Evolutionary conservation across 139 green algal species (phyloP).

Genomic region (Edaphochlamys debaryana): DNA sequence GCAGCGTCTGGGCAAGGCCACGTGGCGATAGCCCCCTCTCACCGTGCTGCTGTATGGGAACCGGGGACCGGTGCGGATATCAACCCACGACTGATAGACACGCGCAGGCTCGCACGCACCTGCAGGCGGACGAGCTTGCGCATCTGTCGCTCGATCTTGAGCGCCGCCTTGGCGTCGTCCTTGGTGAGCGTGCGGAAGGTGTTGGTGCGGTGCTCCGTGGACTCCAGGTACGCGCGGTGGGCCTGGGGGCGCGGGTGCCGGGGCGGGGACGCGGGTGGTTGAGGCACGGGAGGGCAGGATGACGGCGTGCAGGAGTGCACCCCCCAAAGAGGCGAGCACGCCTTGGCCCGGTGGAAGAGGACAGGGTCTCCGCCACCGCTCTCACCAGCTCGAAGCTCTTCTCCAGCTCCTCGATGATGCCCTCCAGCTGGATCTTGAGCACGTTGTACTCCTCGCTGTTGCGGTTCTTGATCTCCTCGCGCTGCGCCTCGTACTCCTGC

Average conservation of each 20-base stretch:
- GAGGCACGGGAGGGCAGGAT: not conserved
- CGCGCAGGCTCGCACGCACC: no score
- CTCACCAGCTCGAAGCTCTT: conserved; percentile 64
- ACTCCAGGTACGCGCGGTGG: conserved; percentile 80
- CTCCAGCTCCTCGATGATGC: conserved; percentile 89
- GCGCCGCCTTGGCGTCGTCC: conserved; percentile 75
- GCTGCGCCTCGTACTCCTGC: conserved; percentile 71
- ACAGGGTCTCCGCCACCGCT: no score
- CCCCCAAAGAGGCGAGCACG: no score
- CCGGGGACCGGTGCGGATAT: no score
- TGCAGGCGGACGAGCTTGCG: conserved; percentile 81
- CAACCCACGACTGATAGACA: no score
- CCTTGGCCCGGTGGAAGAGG: no score
- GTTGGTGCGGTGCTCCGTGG: conserved; percentile 76
- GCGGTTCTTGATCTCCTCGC: conserved; percentile 87
- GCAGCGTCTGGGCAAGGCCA: no score
- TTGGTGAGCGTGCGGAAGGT: conserved; percentile 81
- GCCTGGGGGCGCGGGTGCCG: conserved; percentile 34
- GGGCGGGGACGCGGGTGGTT: not conserved
- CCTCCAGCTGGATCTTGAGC: conserved; percentile 88
- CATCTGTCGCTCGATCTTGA: conserved; percentile 87
- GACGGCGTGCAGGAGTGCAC: no score
- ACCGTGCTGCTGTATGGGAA: no score
- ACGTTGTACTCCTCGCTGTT: conserved; percentile 94
- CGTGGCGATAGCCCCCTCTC: no score